phyloP scores from a whole-genome alignment of 495 filamentous ascomycete genomes.

The Aspergillus nidulans region DNA sequence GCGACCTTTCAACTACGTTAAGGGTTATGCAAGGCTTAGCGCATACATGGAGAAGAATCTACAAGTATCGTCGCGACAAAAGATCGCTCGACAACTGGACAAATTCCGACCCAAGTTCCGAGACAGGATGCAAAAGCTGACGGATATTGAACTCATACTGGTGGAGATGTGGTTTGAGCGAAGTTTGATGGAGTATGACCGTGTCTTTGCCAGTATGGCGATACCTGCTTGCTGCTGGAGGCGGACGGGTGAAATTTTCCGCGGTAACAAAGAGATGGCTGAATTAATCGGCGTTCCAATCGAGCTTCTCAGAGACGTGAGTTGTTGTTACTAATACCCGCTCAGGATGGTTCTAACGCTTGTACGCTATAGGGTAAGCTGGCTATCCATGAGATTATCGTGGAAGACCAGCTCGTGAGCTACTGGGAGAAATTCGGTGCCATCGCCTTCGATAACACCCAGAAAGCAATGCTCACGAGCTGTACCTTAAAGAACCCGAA shows the following conservation, averaged over 20 bases:
- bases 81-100: constrained; percentile 85
- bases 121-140: constrained; percentile 86
- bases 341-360: constrained; percentile 1
- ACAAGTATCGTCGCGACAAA: constrained; percentile 69
- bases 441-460: constrained; percentile 95
- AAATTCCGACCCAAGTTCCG: constrained; percentile 93
- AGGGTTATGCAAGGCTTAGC: constrained; percentile 84
- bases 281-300: constrained; percentile 92
- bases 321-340: constrained; percentile 21
- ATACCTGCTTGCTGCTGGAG: constrained; percentile 98
- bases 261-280: constrained; percentile 98
- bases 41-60: constrained; percentile 88
- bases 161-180: constrained; percentile 99
- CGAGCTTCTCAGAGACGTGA: constrained; percentile 83
- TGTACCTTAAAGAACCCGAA: constrained; percentile 87
- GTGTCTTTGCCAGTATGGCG: constrained; percentile 98
- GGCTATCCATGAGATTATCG: constrained; percentile 91
- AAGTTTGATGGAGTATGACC: constrained; percentile 92
- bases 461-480: constrained; percentile 94
- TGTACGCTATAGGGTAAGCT: constrained; percentile 69
- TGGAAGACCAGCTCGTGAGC: constrained; percentile 86
- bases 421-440: constrained; percentile 99
- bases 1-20: constrained; percentile 96
- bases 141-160: constrained; percentile 84
- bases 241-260: constrained; percentile 93